Evolutionary conservation across 495 filamentous ascomycete genomes (phyloP), one percentile per base, ranked within the genome.

Genomic region (Neurospora sublineolata): DNA sequence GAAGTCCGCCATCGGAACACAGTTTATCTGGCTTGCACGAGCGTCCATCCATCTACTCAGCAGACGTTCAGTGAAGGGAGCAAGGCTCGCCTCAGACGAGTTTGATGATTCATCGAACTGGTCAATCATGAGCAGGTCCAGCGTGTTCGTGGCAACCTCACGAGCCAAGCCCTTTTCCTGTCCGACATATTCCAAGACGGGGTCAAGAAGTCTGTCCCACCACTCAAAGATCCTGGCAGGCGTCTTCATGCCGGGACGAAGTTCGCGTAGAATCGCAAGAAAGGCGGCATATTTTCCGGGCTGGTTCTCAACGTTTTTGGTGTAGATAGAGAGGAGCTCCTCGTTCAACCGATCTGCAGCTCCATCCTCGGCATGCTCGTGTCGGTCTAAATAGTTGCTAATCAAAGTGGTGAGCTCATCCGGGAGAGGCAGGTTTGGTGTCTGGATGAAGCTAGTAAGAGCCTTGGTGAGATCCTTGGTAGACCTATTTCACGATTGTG

Each of bases 291-390:
- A 85, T 70, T 85, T 87, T 44, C 84, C 82, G 3, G 86, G 81
- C 7, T 81, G 79, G 36, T 84, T 84, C 16, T 80, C 79, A 23
- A 92, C 85, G 46, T 82, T 81, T 75, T 84, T 86, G 69, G 87
- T 81, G 77, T 88, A 90, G 67, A 92, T 79, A 20, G 79, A 79
- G 27, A 89, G 80, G 4, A 93, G 81, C 71, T 92, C 90, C 11
- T 91, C 89, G 67, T 91, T 88, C 69, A 92, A 80, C 37, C 87
- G 86, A 64, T 90, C 86, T 12, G 85, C 83, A 37, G 87, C 85
- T 60, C 82, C 79, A 40, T 90, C 89, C 69, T 91, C 89, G 68
- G 85, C 82, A 68, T 83, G 82, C 60, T 76, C 74, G 75, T 89
- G 86, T 73, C 85, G 87, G 41, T 87, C 85, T 36, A 92, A 81